Percentiles rank a stretch among this genome's conserved stretches.
phyloP scores from a whole-genome alignment of 192 early-diverging fungal genomes.

The Mortierella hygrophila region DNA sequence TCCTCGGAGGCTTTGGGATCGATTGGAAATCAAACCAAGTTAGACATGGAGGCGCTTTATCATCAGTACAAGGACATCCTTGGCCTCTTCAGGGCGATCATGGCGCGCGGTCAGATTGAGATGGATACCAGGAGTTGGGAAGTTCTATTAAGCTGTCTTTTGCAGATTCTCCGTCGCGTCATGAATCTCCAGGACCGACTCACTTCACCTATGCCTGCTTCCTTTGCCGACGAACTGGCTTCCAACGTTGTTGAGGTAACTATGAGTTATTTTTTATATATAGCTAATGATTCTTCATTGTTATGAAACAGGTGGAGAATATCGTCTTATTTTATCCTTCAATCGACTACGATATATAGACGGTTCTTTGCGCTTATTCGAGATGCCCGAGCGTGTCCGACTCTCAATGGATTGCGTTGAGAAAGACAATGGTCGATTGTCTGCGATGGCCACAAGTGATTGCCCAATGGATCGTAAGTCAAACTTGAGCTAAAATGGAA shows the following conservation, averaged over 20 bases:
- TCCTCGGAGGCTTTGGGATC: constrained; percentile 48
- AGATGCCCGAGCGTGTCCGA: constrained; percentile 65
- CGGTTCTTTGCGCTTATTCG: constrained; percentile 75
- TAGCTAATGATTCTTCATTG: neutral
- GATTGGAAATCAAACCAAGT: constrained; percentile 49
- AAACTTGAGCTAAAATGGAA: neutral
- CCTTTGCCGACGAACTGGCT: constrained; percentile 71
- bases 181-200: constrained; percentile 61
- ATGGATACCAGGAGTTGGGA: constrained; percentile 70
- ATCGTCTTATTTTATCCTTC: neutral
- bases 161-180: constrained; percentile 74
- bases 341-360: constrained; percentile 50
- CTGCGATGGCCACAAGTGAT: constrained; percentile 70
- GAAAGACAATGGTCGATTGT: constrained; percentile 60
- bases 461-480: constrained; percentile 77
- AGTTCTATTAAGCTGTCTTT: constrained; percentile 64
- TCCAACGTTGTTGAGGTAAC: constrained; percentile 75
- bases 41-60: constrained; percentile 61
- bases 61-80: constrained; percentile 78
- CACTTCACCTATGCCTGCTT: constrained; percentile 44
- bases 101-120: constrained; percentile 64
- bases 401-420: constrained; percentile 70
- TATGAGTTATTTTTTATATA: neutral
- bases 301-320: neutral
- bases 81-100: constrained; percentile 72